These are phyloP conservation scores for Penicillium frequentans DNA, from an alignment of 2,329 filamentous ascomycete species.

Conservation along the genomic window DNA sequence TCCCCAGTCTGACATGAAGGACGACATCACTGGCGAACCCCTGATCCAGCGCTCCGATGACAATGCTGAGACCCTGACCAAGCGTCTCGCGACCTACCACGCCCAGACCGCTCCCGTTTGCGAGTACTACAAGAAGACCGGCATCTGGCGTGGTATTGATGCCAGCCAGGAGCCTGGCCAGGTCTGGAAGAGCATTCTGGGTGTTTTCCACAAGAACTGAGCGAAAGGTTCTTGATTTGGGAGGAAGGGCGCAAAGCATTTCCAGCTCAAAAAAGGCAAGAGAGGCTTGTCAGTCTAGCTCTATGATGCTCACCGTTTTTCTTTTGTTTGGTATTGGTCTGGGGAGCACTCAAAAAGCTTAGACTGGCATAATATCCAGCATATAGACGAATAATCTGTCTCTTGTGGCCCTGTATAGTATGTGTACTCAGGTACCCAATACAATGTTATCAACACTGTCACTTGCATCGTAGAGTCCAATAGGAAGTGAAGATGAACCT, in stretches of 20 bases:
- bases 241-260: neutral
- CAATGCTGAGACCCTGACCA: constrained; percentile 93
- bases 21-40: constrained; percentile 95
- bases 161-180: constrained; percentile 93
- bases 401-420: constrained; percentile 35
- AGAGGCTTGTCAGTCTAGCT: constrained; percentile 10
- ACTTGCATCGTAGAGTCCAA: constrained; percentile 1
- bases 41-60: constrained; percentile 95
- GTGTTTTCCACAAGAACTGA: constrained; percentile 70
- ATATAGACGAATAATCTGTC: constrained; percentile 22
- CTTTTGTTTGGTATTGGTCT: constrained; percentile 20
- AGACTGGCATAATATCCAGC: constrained; percentile 17
- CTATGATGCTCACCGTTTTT: constrained; percentile 14
- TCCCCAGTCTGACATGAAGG: constrained; percentile 88
- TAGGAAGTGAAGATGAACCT: neutral
- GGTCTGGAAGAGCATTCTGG: constrained; percentile 91
- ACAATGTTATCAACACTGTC: constrained; percentile 11
- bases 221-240: neutral
- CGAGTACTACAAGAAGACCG: constrained; percentile 93
- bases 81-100: constrained; percentile 92
- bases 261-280: constrained; percentile 44
- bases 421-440: constrained; percentile 24
- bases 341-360: constrained; percentile 11
- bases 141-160: constrained; percentile 95
- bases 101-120: constrained; percentile 90